Base-by-base conservation (phyloP, 805 yeast genomes). In the Candida tammaniensis region DNA sequence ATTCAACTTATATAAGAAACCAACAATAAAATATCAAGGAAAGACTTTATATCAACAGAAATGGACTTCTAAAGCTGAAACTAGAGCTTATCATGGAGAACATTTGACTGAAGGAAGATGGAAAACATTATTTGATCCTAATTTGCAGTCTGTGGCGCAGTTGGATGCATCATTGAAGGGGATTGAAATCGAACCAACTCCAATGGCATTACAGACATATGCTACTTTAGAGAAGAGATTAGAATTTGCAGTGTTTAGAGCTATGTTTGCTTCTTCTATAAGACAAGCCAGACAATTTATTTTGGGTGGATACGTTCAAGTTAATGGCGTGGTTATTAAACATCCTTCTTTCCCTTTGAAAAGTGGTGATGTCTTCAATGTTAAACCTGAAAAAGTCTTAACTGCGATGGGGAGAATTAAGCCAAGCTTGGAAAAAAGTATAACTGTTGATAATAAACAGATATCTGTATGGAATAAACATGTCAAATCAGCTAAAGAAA, bases 1-100 rank as follows among this genome's bases (percentile, higher is more conserved):
- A 57, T 93, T 86, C 76, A 93, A 93, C 53, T 55, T 88, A 50
- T 79, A 82, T 70, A 83, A 88, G 69, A 85, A 82, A 59, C 70
- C 78, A 30, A 70, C 70, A 40, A 62, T 73, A 22, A 65, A 58
- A 35, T 75, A 74, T 54, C 66, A 70, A 42, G 71, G 78, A 4
- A 75, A 76, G 60, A 78, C 95, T n/a, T 68, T 86, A 39, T 93
- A 72, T 63, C 95, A 86, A 61, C 95, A 91, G 60, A 87, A 88
- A 62, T 93, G 95, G 91, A 64, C 72, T 5, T 82, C 96, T 33
- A 91, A 93, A 59, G 82, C 79, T 55, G 96, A 89, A 55, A 82
- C 97, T 6, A 78, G 98, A 63, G 82, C 91, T 1, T 91, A 91
- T 59, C 98, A 91, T 57, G 98, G 98, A 49, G 98, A 93, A 53